Evolutionary conservation across 202 grass and related monocot species (phyloP), one percentile per base, ranked within the genome.

Genomic region (Panicum hallii): DNA sequence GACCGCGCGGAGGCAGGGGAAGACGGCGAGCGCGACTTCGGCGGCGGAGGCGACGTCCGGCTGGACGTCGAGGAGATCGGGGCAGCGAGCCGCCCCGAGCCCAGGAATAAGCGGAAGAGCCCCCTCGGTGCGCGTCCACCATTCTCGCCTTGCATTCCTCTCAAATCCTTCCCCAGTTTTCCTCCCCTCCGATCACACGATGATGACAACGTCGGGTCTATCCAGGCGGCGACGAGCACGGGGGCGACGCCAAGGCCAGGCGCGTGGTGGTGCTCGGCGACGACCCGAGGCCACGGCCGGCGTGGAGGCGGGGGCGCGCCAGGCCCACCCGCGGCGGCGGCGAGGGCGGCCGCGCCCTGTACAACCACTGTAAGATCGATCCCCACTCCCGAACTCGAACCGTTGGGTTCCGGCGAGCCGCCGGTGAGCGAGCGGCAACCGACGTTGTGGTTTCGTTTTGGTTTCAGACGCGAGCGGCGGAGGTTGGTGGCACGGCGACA

Each of bases 301-400:
- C 55, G 74, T 84, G 23, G 77, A 58, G n/a, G 36, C 82, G 43
- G 61, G 80, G 83, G 60, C 70, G 42, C 26, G 64, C 83, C 62
- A 63, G 71, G 19, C 17, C 44, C 47, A 49, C 34, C 19, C 46
- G 68, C 28, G 63, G 53, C 34, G 58, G 63, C 44, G 36, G 62
- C 10, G 69, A 34, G 13, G 75, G 77, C 15, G 76, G 72, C 64
- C 82, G 90, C 14, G 61, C 81, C 49, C 22, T 90, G 7, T 99
- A 99, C 79, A 91, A 99, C 66, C 96, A 99, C 49, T 99, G 96
- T 99, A 90, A 95, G 90, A 57, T 38, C 44, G 78, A 65, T n/a
- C 12, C 75, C 26, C 20, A 74, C 8, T 77, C 78, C n/a, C 40
- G 11, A 22, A n/a, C 47, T 50, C 47, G 19, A 52, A 52, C 19